Evolutionary conservation across 2,329 filamentous ascomycete genomes (phyloP), one percentile per base, ranked within the genome.

Genomic region (Lomentospora prolificans): DNA sequence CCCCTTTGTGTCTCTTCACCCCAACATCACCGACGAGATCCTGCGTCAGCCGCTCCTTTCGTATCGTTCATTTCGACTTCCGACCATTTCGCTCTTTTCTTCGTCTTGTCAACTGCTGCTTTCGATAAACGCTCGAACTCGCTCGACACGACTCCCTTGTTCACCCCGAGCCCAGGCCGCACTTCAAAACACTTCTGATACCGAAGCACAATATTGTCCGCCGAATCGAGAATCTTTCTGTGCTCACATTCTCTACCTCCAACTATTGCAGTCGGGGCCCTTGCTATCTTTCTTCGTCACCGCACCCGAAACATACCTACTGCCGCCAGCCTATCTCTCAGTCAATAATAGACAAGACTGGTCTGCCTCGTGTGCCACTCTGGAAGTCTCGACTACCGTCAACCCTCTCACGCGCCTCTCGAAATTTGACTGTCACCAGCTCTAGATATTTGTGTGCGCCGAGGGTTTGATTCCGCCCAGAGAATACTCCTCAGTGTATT

Each of bases 131-230:
- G 22, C 44, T 25, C 44, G 22, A 48, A 19, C 17, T 5, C 22
- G 44, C 22, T 12, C 44, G 19, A 48, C 44, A 22, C 22, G 17
- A 48, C 44, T 25, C 22, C 44, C 44, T 10, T 25, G 17, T 48
- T 25, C 44, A 48, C 24, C 44, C 44, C 22, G 22, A n/a, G 22
- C 17, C 44, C 10, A 48, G 44, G 24, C 44, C 24, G 22, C 17
- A 48, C 17, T 41, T 48, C 44, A 48, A 48, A 48, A 48, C 44
- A 48, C 44, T 48, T 48, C 44, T 48, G 44, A 48, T 10, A 48
- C 36, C 44, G 22, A 48, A 25, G 1, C 44, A 48, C 44, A 5
- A 7, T 3, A n/a, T 12, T 25, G 12, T 19, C 44, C 44, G 22
- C 30, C 6, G 30, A 12, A 25, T 48, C 22, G 44, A 48, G 44